Evolutionary conservation across 495 filamentous ascomycete genomes (phyloP), one percentile per base, ranked within the genome.

Genomic region (Tuber indicum): DNA sequence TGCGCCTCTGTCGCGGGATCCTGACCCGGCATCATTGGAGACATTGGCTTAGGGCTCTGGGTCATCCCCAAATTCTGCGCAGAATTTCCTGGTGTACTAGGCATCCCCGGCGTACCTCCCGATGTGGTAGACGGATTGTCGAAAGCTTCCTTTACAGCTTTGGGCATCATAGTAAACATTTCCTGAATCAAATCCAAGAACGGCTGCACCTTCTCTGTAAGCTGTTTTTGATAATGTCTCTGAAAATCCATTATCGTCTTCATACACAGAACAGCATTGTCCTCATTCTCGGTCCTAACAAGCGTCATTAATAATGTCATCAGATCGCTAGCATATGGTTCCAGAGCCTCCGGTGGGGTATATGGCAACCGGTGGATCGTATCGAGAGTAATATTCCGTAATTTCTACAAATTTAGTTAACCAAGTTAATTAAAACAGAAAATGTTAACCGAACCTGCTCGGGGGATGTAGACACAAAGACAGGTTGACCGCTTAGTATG

Each of bases 191-290:
- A 87, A 73, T 91, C 91, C 62, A 99, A 85, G 86, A 98, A 98
- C 4, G 91, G 88, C 84, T 98, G 96, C 8, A 97, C 96, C 78
- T 91, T 92, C 52, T 88, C 87, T 36, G 78, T 47, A 16, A 95
- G 90, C 17, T 91, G 90, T 86, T 94, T 96, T 49, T 91, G 89
- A 81, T 97, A 97, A 82, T 97, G 92, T 39, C 96, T 90, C 87
- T 95, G 92, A 83, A 98, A 89, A 82, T 99, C 96, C 88, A 97
- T 97, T 73, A 97, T 92, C 1, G 94, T 97, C 87, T 98, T 98
- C 88, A 99, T 94, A 83, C 94, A 98, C 74, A 99, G 87, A 21
- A 97, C 93, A 3, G 94, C 96, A 87, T 99, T 99, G 70, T 99
- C 96, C 84, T 99, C 96, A 81, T 99, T 99, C 83, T 99, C 96